Conservation (phyloP, 1,284 basidiomycete species). For the Austroboletus novae-zelandiae region DNA sequence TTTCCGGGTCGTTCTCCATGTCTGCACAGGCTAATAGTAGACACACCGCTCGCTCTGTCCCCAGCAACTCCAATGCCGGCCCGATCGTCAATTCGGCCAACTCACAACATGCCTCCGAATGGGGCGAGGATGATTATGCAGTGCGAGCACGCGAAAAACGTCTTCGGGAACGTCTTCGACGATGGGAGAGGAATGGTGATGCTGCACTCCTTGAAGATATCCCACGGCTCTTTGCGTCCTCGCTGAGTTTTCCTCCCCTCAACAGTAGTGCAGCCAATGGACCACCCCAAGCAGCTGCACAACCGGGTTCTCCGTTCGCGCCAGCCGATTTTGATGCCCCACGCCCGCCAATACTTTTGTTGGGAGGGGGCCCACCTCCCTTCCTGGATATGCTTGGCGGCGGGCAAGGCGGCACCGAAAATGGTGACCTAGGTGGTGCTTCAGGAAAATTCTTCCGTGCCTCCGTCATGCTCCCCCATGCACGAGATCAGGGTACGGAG, state of each 20-base stretch:
- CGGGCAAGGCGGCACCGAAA: conserved; percentile 20
- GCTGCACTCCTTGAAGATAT: conserved; percentile 55
- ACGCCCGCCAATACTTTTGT: conserved; percentile 50
- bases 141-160: conserved; percentile 67
- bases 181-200: conserved; percentile 65
- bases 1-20: conserved; percentile 9
- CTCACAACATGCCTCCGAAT: conserved; percentile 40
- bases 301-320: conserved; percentile 28
- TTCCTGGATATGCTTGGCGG: conserved; percentile 28
- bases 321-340: conserved; percentile 35
- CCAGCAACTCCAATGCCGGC: background rate
- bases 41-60: conserved; percentile 29
- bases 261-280: background rate
- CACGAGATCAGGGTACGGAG: conserved; percentile 57
- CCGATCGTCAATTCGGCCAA: background rate
- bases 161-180: conserved; percentile 60
- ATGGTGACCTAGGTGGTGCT: conserved; percentile 11
- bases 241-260: conserved; percentile 16
- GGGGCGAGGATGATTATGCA: conserved; percentile 62
- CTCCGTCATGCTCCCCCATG: conserved; percentile 66
- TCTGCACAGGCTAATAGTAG: background rate
- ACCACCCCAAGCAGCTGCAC: conserved; percentile 12
- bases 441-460: conserved; percentile 61
- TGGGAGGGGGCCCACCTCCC: conserved; percentile 38
- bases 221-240: conserved; percentile 45